Percentiles rank a stretch among this genome's conserved stretches.
These are phyloP conservation scores for Hyphochytrium catenoides DNA, from an alignment of 352 stramenopile genomes.

Conservation along the genomic window DNA sequence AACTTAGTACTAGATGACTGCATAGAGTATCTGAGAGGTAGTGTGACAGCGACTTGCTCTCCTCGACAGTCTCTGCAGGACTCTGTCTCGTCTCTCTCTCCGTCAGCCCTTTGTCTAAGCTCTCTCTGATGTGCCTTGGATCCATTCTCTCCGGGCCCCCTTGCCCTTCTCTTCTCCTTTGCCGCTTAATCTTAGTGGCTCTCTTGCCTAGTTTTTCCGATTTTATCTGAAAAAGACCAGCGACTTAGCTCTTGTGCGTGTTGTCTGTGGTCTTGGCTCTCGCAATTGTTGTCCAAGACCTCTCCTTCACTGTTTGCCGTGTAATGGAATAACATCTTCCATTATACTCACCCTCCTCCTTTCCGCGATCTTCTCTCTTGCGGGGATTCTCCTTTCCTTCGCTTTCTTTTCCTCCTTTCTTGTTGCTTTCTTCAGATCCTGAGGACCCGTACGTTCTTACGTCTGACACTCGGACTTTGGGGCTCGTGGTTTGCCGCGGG, in stretches of 20 bases:
- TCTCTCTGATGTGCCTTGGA: not conserved
- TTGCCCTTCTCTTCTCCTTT: too few species aligned
- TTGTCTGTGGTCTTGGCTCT: not conserved
- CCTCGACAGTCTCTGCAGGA: not conserved
- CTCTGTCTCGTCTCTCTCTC: not conserved
- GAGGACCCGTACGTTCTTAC: constrained; percentile 67
- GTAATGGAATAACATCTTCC: too few species aligned
- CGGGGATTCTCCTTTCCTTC: not conserved
- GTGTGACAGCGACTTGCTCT: too few species aligned
- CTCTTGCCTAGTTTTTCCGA: constrained; percentile 1
- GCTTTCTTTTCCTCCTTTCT: not conserved
- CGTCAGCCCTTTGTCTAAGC: not conserved
- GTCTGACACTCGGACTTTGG: constrained; percentile 69
- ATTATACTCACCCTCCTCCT: too few species aligned
- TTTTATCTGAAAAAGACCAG: too few species aligned
- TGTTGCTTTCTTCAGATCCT: constrained; percentile 22
- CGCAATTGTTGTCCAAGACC: not conserved
- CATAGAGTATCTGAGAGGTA: constrained; percentile 73
- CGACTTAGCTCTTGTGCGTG: too few species aligned
- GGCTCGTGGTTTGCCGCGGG: constrained; percentile 75
- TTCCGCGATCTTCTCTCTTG: constrained; percentile 5
- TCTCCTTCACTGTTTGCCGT: not conserved
- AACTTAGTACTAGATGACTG: constrained; percentile 92
- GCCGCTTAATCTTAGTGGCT: not conserved
- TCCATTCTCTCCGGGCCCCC: too few species aligned